Percentiles rank a stretch among this genome's conserved stretches.
These are phyloP conservation scores for Sphaerobolus stellatus DNA, from an alignment of 1,284 basidiomycete genomes.

Conservation along the genomic window DNA sequence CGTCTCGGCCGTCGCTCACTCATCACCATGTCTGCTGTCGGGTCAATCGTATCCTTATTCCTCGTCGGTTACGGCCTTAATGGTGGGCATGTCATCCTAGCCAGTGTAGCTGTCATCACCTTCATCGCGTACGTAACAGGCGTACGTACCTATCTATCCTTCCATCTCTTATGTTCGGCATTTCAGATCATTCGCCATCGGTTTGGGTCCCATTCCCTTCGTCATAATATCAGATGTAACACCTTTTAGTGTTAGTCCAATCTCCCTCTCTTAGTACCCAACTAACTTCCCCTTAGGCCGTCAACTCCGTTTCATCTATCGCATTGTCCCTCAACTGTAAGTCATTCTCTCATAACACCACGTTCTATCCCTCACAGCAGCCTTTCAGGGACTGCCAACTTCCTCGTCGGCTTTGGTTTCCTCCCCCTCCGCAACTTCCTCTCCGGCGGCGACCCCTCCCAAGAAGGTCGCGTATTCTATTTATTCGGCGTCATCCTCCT, in stretches of 20 bases:
- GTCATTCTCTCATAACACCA: slow-evolving; percentile 22
- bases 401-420: slow-evolving; percentile 79
- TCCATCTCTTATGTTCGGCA: neutral
- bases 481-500: slow-evolving; percentile 61
- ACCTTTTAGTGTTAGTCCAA: slow-evolving; percentile 62
- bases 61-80: slow-evolving; percentile 75
- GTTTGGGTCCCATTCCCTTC: slow-evolving; percentile 91
- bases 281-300: slow-evolving; percentile 51
- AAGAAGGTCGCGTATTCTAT: slow-evolving; percentile 82
- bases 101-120: slow-evolving; percentile 74
- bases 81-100: slow-evolving; percentile 54
- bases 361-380: neutral
- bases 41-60: slow-evolving; percentile 66
- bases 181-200: slow-evolving; percentile 80
- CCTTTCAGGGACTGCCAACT: slow-evolving; percentile 73
- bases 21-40: slow-evolving; percentile 54
- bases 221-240: slow-evolving; percentile 92
- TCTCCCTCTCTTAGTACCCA: slow-evolving; percentile 3
- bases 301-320: slow-evolving; percentile 81
- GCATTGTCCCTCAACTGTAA: slow-evolving; percentile 82
- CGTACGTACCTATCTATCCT: neutral
- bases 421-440: slow-evolving; percentile 78
- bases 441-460: slow-evolving; percentile 55
- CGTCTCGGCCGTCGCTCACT: slow-evolving; percentile 64
- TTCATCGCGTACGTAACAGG: slow-evolving; percentile 75